A percentile compares a stretch with the other conserved stretches of the same genome.
These are phyloP conservation scores for Graphilbum ipis-grandicollis DNA, from an alignment of 2,329 filamentous ascomycete genomes.

Conservation along the genomic window DNA sequence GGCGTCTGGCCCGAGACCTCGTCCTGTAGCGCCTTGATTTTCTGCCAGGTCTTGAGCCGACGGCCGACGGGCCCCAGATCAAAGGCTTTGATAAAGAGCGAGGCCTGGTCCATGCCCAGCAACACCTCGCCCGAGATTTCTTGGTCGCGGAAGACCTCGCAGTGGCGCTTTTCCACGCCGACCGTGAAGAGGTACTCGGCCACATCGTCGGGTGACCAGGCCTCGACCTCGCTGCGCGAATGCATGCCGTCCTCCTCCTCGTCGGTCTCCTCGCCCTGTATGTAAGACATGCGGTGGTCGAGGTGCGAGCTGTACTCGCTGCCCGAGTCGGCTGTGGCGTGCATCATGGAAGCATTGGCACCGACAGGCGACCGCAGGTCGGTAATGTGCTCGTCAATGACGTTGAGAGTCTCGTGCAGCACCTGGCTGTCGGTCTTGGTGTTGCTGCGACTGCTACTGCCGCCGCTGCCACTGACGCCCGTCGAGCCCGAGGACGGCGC, in stretches of 20 bases:
- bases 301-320: conserved; percentile 78
- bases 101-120: conserved; percentile 86
- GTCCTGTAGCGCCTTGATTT: conserved; percentile 80
- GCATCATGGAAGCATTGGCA: conserved; percentile 31
- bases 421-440: conserved; percentile 51
- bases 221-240: conserved; percentile 52
- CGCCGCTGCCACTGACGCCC: background rate
- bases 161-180: conserved; percentile 78
- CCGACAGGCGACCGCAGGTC: conserved; percentile 46
- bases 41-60: conserved; percentile 88
- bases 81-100: conserved; percentile 88
- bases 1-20: conserved; percentile 45
- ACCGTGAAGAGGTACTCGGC: conserved; percentile 75
- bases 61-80: conserved; percentile 82
- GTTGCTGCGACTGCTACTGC: conserved; percentile 10
- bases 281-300: conserved; percentile 68
- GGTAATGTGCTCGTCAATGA: conserved; percentile 94
- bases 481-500: conserved; percentile 6
- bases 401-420: conserved; percentile 84
- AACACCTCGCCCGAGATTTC: conserved; percentile 91
- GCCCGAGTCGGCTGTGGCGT: conserved; percentile 53
- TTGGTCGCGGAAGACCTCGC: conserved; percentile 86
- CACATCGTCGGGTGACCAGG: conserved; percentile 68
- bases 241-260: conserved; percentile 69
- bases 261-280: conserved; percentile 87